Evolutionary conservation across 352 stramenopile species (phyloP).

Genomic region (Pythium folliculosum): DNA sequence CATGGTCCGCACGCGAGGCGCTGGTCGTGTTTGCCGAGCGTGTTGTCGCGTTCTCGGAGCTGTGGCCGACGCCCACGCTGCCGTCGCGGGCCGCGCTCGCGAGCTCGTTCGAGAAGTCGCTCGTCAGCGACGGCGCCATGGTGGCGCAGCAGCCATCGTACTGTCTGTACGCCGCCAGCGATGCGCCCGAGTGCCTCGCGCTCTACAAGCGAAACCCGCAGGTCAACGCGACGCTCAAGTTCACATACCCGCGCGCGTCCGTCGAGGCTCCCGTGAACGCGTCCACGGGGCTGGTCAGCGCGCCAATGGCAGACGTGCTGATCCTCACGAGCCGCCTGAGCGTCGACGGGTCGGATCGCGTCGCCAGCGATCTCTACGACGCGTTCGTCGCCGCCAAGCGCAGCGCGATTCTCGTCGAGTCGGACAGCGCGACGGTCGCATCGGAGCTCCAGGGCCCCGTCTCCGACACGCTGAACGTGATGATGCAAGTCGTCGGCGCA

Average conservation of each 20-base stretch:
- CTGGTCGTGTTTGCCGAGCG: slow-evolving; percentile 10
- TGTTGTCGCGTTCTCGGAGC: slow-evolving; percentile 15
- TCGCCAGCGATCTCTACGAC: slow-evolving; percentile 6
- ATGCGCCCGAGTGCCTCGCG: not conserved
- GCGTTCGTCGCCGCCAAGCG: not conserved
- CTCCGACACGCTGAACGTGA: not conserved
- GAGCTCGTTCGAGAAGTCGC: slow-evolving; percentile 5
- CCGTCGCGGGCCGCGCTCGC: not conserved
- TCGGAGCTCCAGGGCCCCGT: not conserved
- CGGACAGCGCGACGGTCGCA: not conserved
- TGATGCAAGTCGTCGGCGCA: slow-evolving; percentile 5
- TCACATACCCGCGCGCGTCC: not conserved
- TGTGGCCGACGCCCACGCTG: slow-evolving; percentile 5
- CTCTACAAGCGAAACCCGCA: slow-evolving; percentile 12
- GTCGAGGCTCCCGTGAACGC: not conserved
- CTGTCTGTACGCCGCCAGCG: slow-evolving; percentile 8
- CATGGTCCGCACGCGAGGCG: not conserved
- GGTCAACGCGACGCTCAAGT: not conserved
- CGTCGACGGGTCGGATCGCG: not conserved
- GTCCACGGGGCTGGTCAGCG: slow-evolving; percentile 1
- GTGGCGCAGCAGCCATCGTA: slow-evolving; percentile 5
- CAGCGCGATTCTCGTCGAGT: slow-evolving; percentile 8
- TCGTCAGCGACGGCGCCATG: slow-evolving; percentile 10
- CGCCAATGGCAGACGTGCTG: slow-evolving; percentile 8
- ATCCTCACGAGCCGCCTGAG: slow-evolving; percentile 17